phyloP scores from a whole-genome alignment of 345 rosid genomes.

The Draba incana region DNA sequence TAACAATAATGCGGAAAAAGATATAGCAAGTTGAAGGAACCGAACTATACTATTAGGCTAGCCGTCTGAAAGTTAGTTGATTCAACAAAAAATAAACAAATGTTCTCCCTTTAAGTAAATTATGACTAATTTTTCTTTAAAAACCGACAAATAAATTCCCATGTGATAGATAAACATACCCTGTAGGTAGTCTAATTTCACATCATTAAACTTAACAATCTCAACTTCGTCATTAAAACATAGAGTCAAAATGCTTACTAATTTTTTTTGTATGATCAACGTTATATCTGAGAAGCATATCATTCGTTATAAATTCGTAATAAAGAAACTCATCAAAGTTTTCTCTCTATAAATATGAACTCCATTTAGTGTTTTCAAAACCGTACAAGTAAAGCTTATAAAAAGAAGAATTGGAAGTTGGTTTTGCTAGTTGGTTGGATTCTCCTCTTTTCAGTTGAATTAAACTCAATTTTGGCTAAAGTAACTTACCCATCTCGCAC shows the following conservation, averaged over 20 bases:
- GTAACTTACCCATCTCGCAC: no score
- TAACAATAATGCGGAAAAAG: no score
- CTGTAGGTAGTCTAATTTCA: constrained; percentile 1
- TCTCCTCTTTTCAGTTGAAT: no score
- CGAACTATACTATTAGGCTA: neutral
- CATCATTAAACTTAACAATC: neutral
- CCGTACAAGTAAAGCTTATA: no score
- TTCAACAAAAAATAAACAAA: neutral
- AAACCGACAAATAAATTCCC: neutral
- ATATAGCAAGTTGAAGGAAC: neutral
- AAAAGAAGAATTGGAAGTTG: no score
- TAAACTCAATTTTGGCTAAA: no score
- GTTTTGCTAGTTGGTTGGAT: no score
- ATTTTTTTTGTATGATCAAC: neutral
- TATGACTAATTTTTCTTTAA: neutral
- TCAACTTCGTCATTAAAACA: neutral
- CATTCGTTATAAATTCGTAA: neutral
- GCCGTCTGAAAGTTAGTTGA: neutral
- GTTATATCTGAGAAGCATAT: neutral
- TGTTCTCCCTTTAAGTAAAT: neutral
- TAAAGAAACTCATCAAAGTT: neutral
- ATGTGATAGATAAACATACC: neutral
- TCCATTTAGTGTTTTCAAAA: neutral
- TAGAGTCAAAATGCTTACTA: neutral
- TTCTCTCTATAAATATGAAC: neutral